These are phyloP conservation scores for Harringtonia lauricola DNA, from an alignment of 2,329 filamentous ascomycete genomes.

Conservation along the genomic window DNA sequence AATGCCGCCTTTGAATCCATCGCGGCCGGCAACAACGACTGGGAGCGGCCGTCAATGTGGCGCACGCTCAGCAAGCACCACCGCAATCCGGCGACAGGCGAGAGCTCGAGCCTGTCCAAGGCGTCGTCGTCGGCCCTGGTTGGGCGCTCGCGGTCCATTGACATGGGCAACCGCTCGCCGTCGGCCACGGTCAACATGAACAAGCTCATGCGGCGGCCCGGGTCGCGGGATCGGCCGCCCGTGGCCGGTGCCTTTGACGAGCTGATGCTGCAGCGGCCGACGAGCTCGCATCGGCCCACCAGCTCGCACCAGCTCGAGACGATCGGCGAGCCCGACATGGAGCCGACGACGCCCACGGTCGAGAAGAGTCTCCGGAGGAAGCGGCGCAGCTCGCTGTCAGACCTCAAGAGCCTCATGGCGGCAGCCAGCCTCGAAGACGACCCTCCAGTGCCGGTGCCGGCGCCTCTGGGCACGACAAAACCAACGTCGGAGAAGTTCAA, in stretches of 20 bases:
- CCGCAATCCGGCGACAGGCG: slow-evolving; percentile 48
- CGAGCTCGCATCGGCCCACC: slow-evolving; percentile 32
- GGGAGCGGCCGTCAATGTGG: slow-evolving; percentile 70
- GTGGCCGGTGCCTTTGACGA: slow-evolving; percentile 54
- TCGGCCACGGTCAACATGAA: slow-evolving; percentile 27
- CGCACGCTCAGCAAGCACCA: slow-evolving; percentile 75
- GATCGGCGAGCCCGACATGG: slow-evolving; percentile 44
- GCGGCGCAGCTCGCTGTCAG: slow-evolving; percentile 82
- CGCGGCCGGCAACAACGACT: slow-evolving; percentile 21
- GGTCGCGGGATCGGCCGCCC: slow-evolving; percentile 48
- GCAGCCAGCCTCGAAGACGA: slow-evolving; percentile 39
- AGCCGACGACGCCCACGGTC: slow-evolving; percentile 17
- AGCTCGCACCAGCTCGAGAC: slow-evolving; percentile 49
- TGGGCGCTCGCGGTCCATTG: slow-evolving; percentile 66
- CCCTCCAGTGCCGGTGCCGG: slow-evolving; percentile 19
- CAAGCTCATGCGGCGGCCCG: slow-evolving; percentile 35
- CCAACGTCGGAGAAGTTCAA: slow-evolving; percentile 47
- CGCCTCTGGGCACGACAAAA: slow-evolving; percentile 41
- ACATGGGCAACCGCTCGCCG: slow-evolving; percentile 41
- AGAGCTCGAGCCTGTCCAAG: slow-evolving; percentile 54
- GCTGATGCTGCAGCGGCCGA: slow-evolving; percentile 13
- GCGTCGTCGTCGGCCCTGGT: slow-evolving; percentile 33
- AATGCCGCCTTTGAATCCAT: slow-evolving; percentile 2
- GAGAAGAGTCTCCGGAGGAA: slow-evolving; percentile 55
- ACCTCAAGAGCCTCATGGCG: slow-evolving; percentile 57